Percentiles rank a stretch among this genome's conserved stretches.
Conservation (phyloP, 305 asterid genomes). For the Plantago rigida region DNA sequence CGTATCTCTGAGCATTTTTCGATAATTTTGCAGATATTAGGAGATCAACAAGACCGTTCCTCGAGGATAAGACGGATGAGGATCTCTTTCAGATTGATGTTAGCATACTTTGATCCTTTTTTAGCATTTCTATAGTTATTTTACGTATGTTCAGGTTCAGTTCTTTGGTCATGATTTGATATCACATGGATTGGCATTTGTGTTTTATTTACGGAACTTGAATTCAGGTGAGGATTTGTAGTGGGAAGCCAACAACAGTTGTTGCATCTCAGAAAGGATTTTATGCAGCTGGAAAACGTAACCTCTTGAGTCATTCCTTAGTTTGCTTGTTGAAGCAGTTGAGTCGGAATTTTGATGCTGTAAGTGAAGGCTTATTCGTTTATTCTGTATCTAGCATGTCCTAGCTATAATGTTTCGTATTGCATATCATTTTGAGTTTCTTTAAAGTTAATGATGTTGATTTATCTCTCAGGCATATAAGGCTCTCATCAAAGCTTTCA, state of each 20-base stretch:
- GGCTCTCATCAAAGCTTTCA: slow-evolving; percentile 77
- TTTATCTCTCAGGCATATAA: slow-evolving; percentile 50
- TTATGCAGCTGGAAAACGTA: slow-evolving; percentile 66
- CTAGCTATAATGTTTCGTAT: slow-evolving; percentile 1
- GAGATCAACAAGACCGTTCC: slow-evolving; percentile 64
- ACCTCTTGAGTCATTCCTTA: slow-evolving; percentile 53
- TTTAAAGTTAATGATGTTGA: not conserved
- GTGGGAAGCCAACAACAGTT: slow-evolving; percentile 71
- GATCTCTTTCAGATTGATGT: slow-evolving; percentile 89
- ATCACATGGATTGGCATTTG: not conserved
- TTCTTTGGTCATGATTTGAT: slow-evolving; percentile 5
- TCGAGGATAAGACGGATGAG: slow-evolving; percentile 67
- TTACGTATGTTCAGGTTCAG: slow-evolving; percentile 7
- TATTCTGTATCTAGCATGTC: not conserved
- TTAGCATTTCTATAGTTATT: slow-evolving; percentile 5
- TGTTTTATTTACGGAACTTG: slow-evolving; percentile 12
- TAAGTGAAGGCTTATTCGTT: slow-evolving; percentile 30
- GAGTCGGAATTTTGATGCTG: slow-evolving; percentile 63
- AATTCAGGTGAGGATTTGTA: slow-evolving; percentile 62
- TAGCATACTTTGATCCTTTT: slow-evolving; percentile 32
- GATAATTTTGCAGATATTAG: slow-evolving; percentile 54
- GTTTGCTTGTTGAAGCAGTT: slow-evolving; percentile 70
- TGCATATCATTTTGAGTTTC: not conserved
- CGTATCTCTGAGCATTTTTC: slow-evolving; percentile 21
- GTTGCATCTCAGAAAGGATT: slow-evolving; percentile 71